phyloP scores from a whole-genome alignment of 305 asterid species.

The Fraxinus platypoda region DNA sequence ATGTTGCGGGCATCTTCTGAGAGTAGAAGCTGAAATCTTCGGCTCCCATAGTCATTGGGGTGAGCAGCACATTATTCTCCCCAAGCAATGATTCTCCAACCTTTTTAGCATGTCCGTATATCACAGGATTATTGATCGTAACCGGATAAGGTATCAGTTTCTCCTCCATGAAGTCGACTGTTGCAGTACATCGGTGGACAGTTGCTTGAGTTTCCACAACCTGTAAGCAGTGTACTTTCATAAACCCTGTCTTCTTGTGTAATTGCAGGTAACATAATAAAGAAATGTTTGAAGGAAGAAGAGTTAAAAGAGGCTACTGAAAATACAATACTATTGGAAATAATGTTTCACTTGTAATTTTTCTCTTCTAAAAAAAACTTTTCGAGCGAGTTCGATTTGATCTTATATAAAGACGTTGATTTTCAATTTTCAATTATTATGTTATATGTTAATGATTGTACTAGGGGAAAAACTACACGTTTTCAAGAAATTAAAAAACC shows the following conservation, averaged over 20 bases:
- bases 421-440: not conserved
- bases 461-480: not conserved
- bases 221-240: constrained; percentile 29
- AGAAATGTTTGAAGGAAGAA: not conserved
- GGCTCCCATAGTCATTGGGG: constrained; percentile 51
- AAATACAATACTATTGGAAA: not conserved
- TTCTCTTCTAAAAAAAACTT: not conserved
- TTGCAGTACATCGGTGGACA: constrained; percentile 59
- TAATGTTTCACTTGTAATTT: not conserved
- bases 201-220: constrained; percentile 68
- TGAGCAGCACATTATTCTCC: constrained; percentile 34
- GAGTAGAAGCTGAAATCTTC: constrained; percentile 89
- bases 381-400: not conserved
- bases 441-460: not conserved
- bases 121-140: constrained; percentile 50
- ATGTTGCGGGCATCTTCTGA: constrained; percentile 60
- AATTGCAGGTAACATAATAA: not conserved
- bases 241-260: not conserved
- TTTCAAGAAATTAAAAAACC: not conserved
- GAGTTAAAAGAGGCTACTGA: not conserved
- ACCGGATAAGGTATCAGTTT: constrained; percentile 55
- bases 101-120: constrained; percentile 59
- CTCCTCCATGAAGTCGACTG: constrained; percentile 58
- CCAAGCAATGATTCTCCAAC: constrained; percentile 65
- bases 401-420: not conserved